Evolutionary conservation across 2,329 filamentous ascomycete genomes (phyloP).

Genomic region (Berkeleyomyces basicola): DNA sequence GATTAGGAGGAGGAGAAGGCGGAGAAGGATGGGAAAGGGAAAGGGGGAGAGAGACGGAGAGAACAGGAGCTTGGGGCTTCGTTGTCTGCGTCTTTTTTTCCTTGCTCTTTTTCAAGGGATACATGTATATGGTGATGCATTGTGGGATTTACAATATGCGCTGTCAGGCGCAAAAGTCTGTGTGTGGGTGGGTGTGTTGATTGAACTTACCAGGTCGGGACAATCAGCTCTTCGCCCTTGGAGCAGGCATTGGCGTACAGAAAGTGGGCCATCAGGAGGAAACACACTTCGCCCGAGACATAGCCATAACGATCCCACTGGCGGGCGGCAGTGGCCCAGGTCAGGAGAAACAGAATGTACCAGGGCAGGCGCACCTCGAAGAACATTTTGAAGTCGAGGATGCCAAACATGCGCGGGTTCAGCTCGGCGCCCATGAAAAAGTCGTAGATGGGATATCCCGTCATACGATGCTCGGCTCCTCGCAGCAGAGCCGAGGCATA

Average conservation of each 20-base stretch:
- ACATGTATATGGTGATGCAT: too few species aligned
- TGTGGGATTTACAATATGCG: too few species aligned
- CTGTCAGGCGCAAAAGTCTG: background rate
- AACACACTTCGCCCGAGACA: constrained; percentile 67
- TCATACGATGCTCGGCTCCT: constrained; percentile 84
- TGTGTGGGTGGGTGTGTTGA: background rate
- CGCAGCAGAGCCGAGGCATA: constrained; percentile 72
- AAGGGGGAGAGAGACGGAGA: too few species aligned
- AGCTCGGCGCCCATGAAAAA: constrained; percentile 90
- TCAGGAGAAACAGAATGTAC: constrained; percentile 74
- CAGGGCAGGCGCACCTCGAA: constrained; percentile 84
- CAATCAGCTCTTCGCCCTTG: constrained; percentile 83
- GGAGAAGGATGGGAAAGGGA: background rate
- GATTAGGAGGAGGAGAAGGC: background rate
- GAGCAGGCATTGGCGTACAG: constrained; percentile 84
- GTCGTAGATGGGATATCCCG: constrained; percentile 67
- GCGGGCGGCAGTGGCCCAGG: constrained; percentile 57
- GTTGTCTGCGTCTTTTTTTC: too few species aligned
- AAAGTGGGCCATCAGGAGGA: constrained; percentile 78
- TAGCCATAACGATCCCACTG: constrained; percentile 79
- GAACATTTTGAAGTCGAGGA: constrained; percentile 93
- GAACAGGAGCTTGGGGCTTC: too few species aligned
- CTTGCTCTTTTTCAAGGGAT: too few species aligned
- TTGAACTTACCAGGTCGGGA: constrained; percentile 49
- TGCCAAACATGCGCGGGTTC: constrained; percentile 73